Percentiles rank a stretch among this genome's conserved stretches.
phyloP scores from a whole-genome alignment of 2,329 filamentous ascomycete species.

The Calonectria multiphialidica region DNA sequence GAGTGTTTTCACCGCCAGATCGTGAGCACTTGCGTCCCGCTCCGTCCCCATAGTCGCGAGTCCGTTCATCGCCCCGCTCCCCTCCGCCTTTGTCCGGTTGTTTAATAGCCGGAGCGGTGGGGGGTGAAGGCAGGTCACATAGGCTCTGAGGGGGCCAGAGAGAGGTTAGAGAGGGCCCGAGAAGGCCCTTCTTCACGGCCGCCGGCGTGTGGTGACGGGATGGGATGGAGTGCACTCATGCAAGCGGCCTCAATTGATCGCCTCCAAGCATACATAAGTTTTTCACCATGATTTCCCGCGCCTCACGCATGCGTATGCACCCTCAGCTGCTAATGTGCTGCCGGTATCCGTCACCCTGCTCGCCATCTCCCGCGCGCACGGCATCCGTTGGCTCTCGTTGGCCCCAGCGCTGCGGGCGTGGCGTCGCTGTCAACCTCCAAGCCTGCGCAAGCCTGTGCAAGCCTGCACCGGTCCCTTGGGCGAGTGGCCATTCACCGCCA shows the following conservation, averaged over 20 bases:
- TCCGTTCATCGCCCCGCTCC: slow-evolving; percentile 12
- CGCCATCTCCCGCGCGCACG: background rate
- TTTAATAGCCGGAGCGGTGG: background rate
- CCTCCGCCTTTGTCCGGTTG: slow-evolving; percentile 3
- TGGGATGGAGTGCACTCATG: background rate
- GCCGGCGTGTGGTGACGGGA: background rate
- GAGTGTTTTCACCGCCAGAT: slow-evolving; percentile 25
- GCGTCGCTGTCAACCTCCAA: slow-evolving; percentile 10
- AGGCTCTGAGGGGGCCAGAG: background rate
- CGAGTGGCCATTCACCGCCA: slow-evolving; percentile 12
- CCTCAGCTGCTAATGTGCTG: slow-evolving; percentile 9
- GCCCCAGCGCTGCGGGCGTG: slow-evolving; percentile 21
- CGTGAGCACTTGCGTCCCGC: slow-evolving; percentile 17
- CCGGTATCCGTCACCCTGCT: slow-evolving; percentile 24
- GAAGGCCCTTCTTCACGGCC: background rate
- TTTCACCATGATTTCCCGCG: background rate
- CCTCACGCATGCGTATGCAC: slow-evolving; percentile 15
- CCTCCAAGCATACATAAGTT: background rate
- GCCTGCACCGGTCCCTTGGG: background rate
- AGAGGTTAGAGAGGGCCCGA: background rate
- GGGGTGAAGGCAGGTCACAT: background rate
- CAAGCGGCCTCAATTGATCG: background rate
- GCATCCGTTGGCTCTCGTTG: slow-evolving; percentile 25
- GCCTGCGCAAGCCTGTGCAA: slow-evolving; percentile 7
- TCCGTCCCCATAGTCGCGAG: slow-evolving; percentile 16